Base-by-base conservation (phyloP, 805 yeast species). In the Pichia insulana region DNA sequence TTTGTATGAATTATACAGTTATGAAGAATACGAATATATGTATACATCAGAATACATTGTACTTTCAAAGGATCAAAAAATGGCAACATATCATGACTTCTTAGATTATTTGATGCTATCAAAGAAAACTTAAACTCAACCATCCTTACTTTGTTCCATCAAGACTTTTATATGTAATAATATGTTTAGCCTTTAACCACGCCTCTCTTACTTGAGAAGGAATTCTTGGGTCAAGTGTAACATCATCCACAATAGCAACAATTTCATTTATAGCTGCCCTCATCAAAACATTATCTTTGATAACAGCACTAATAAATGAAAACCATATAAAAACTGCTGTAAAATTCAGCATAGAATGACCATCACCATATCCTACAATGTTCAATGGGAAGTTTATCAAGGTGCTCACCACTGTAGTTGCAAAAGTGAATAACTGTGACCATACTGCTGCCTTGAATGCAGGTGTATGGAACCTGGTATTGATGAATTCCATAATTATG, bases 271-370 rank as follows among this genome's bases (percentile, higher is more conserved):
- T 41, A 4, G 45, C 49, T n/a, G 37, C 53, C 63, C 85, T 80
- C 43, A 87, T 81, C 65, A 78, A 79, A 26, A 76, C 67, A 3
- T 92, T 82, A 51, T 77, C 78, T 57, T 86, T 94, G 58, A 70
- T 84, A 62, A 95, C 76, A 44, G 82, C 61, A 62, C 84, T 84
- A 62, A 87, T 69, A 65, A 89, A 89, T 11, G 75, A 44, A 11
- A 74, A 57, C 57, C 78, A 82, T 9, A 70, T 56, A 30, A 75
- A 54, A 27, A 83, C 65, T 3, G 76, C 68, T 40, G 78, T 50
- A 73, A 85, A 71, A 30, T 89, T 43, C 8, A 37, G 20, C 8
- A 48, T n/a, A 9, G 37, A 32, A 19, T 27, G 34, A 10, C 46
- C 47, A 42, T 37, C 40, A 12, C 50, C 50, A 26, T 39, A 45